Percentiles rank a stretch among this genome's conserved stretches.
phyloP scores from a whole-genome alignment of 108 stramenopile species.

The Nitzschia sp. region DNA sequence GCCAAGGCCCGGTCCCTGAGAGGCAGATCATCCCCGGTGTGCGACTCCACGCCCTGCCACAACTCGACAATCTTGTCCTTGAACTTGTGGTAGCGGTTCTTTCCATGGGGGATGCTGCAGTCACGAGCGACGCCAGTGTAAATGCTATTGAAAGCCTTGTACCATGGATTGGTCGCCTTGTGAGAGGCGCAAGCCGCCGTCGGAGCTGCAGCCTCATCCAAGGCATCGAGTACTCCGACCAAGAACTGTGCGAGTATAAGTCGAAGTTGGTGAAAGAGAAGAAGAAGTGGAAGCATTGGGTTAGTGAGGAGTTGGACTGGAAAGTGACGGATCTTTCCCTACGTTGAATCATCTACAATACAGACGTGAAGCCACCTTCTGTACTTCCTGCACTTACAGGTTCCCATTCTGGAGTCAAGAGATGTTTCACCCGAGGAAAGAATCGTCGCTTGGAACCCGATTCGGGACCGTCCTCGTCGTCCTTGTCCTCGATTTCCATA shows the following conservation, averaged over 20 bases:
- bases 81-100: slow-evolving; percentile 56
- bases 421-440: slow-evolving; percentile 43
- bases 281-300: too few species aligned
- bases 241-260: slow-evolving; percentile 34
- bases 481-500: not conserved
- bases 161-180: slow-evolving; percentile 39
- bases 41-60: slow-evolving; percentile 32
- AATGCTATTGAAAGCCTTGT: slow-evolving; percentile 34
- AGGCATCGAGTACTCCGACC: slow-evolving; percentile 27
- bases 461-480: not conserved
- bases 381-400: slow-evolving; percentile 14
- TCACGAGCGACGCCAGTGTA: slow-evolving; percentile 36
- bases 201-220: slow-evolving; percentile 32
- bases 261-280: not conserved
- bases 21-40: slow-evolving; percentile 25
- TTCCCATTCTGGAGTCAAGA: slow-evolving; percentile 40
- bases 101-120: slow-evolving; percentile 38
- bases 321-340: too few species aligned
- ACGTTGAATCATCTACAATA: not conserved
- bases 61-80: slow-evolving; percentile 56
- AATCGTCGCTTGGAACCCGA: slow-evolving; percentile 25
- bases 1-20: slow-evolving; percentile 12
- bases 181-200: slow-evolving; percentile 27
- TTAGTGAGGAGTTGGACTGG: too few species aligned
- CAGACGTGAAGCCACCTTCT: not conserved